Base-by-base conservation (phyloP, 2,329 filamentous ascomycete genomes). In the Paecilomyces formosus region DNA sequence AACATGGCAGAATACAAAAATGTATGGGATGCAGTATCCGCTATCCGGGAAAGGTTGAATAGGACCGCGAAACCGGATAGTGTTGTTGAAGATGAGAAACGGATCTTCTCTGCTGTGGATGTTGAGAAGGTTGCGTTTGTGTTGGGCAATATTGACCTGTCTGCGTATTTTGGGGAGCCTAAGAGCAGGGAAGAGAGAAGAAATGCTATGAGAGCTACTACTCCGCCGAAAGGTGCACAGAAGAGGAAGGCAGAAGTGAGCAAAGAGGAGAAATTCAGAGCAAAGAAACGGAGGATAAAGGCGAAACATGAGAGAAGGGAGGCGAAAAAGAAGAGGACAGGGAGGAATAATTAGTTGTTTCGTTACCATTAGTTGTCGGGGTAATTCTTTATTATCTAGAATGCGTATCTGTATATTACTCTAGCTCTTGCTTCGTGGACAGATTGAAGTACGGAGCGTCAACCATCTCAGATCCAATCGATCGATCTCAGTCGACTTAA, bases 51-150 rank as follows among this genome's bases (percentile, higher is more conserved):
- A 24, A 62, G 70, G 12, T 54, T 76, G 24, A 65, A 69, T 5
- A 39, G 58, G 18, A 56, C 55, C 1, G 53, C 31, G 3, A 50
- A 62, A 1, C 22, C 51, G 9, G 49, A 53, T n/a, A 12, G 51
- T n/a, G 22, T 15, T 2, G 26, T 9, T n/a, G 59, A 57, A 13
- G 57, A 35, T 6, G 56, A 55, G 7, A 50, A 51, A 3, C 49
- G 58, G 18, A 31, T 49, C 12, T 64, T 75, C 31, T 70, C 70
- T 2, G 65, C 67, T 57, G 45, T 58, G 9, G 70, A 74, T 58
- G 64, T 76, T 53, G 74, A 76, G 59, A 73, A 70, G 53, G 71
- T 69, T 35, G 74, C 72, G 6, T 74, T 70, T 61, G 73, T 76
- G 55, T 54, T 75, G n/a, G 66, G 68, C 15, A 66, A 74, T 63